Conservation (phyloP, 2,329 filamentous ascomycete genomes). For the Pestalotiopsis fici region DNA sequence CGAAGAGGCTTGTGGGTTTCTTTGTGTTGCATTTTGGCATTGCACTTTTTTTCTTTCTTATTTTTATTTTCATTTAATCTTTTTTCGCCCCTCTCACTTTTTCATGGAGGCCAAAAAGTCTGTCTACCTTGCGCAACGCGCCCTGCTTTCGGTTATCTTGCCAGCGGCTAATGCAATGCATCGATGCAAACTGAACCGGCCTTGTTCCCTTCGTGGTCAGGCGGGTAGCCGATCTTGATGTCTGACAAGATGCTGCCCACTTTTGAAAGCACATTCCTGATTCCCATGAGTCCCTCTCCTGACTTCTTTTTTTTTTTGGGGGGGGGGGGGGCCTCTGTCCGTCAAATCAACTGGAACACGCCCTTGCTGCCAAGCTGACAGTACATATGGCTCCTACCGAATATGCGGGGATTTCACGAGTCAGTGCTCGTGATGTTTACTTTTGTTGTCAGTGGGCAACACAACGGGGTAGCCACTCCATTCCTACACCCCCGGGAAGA, state of each 20-base stretch:
- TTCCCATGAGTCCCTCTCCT: no score
- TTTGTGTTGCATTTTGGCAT: background rate
- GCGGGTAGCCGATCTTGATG: constrained; percentile 2
- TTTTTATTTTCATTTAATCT: no score
- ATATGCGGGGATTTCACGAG: background rate
- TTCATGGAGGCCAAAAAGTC: background rate
- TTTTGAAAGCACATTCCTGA: no score
- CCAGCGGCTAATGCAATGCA: background rate
- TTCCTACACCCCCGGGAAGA: no score
- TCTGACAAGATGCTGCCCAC: background rate
- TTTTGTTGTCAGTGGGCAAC: background rate
- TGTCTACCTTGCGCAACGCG: background rate
- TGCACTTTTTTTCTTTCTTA: background rate
- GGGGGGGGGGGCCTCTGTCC: no score
- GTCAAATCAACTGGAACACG: background rate
- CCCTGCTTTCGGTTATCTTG: constrained; percentile 2
- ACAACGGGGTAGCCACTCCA: background rate
- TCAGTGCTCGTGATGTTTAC: background rate
- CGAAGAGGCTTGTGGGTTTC: background rate
- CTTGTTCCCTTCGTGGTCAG: background rate
- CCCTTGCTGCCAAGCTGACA: no score
- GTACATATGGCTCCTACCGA: background rate
- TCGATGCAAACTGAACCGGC: background rate
- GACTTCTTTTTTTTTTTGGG: background rate
- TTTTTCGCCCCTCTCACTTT: background rate